Evolutionary conservation across 805 yeast genomes (phyloP), one percentile per base, ranked within the genome.

Genomic region (Cyberlindnera saturnus): DNA sequence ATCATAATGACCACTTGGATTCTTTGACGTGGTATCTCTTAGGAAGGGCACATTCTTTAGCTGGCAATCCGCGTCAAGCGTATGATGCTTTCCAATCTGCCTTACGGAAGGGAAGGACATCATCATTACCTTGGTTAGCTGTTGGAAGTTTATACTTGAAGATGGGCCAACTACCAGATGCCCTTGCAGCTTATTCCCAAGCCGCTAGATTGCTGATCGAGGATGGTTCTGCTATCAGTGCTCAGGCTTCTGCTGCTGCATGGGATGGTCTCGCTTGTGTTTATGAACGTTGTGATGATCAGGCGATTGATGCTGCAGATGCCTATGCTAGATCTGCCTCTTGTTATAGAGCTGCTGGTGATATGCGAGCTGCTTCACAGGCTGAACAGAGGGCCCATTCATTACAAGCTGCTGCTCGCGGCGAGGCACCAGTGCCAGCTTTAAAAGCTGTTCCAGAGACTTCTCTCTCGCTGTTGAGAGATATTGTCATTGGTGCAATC

Each of bases 231-330:
- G 65, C 66, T 1, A 69, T 71, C 1, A 47, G 57, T 23, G 59
- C 60, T 8, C 38, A 60, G 19, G 60, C 66, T 4, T 66, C 74
- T 5, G 83, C 81, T 2, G 66, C 77, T 13, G 82, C 83, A 1
- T 79, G 85, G 85, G 82, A 78, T 52, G 84, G 84, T 1, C 57
- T 79, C 35, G 67, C 76, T 32, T 75, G 81, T 57, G 83, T 79
- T 7, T 79, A 79, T 54, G 83, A 78, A 51, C 64, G 82, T 16
- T 78, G 83, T 53, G 82, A 77, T 45, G 79, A 75, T 50, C 84
- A 79, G 53, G 62, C 71, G 18, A 61, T 65, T 47, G 84, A 79
- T 57, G 82, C 83, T 0, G 70, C 79, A 0, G 82, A 77, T 56
- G 82, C 84, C 5, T 75, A 80, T 46, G 44, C 61, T 10, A 61